Evolutionary conservation across 202 grass and related monocot species (phyloP).

Genomic region (Alloteropsis angusta): DNA sequence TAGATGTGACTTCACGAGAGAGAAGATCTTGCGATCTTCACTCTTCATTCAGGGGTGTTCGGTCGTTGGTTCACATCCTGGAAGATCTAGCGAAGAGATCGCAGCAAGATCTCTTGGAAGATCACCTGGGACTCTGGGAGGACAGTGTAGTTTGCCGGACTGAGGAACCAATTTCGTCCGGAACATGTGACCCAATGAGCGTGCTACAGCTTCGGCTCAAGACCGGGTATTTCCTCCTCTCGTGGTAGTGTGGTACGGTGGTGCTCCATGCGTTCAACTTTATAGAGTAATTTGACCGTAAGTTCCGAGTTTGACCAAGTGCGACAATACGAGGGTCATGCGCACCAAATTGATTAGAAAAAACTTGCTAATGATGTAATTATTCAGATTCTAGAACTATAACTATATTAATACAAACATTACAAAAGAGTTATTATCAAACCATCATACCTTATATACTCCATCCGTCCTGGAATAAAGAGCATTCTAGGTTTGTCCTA

Average conservation of each 20-base stretch:
- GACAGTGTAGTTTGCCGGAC: not conserved
- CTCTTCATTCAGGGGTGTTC: not conserved
- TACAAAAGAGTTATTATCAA: not conserved
- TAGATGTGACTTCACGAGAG: not conserved
- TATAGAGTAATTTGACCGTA: not conserved
- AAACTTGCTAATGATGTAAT: not conserved
- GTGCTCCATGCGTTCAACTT: not conserved
- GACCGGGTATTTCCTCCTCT: not conserved
- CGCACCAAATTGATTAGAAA: not conserved
- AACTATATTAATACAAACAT: not conserved
- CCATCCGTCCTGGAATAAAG: too few relatives aligned
- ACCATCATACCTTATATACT: too few relatives aligned
- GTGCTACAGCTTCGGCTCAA: not conserved
- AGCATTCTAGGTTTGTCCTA: too few relatives aligned
- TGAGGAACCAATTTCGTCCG: not conserved
- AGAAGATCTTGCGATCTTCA: not conserved
- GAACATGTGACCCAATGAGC: not conserved
- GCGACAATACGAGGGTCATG: not conserved
- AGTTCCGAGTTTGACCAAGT: not conserved
- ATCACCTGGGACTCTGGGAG: too few relatives aligned
- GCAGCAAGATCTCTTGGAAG: not conserved
- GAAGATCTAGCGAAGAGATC: conserved; percentile 30
- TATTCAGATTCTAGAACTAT: not conserved
- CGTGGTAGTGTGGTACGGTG: too few relatives aligned
- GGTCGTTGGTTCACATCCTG: conserved; percentile 20